These are phyloP conservation scores for Boletellus ananas DNA, from an alignment of 768 basidiomycete genomes.

Conservation along the genomic window DNA sequence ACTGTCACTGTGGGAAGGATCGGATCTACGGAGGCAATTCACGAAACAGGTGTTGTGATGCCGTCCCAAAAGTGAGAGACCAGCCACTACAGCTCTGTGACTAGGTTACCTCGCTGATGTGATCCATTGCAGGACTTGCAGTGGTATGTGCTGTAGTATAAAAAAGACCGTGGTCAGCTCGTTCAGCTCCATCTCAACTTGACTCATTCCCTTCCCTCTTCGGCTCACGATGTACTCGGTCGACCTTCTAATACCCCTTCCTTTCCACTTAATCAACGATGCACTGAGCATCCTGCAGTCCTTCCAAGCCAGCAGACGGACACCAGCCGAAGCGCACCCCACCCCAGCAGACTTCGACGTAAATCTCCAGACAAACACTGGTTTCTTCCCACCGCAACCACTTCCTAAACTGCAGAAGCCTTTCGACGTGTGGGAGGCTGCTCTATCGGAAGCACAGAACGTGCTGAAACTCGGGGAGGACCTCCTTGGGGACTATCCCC, in stretches of 20 bases:
- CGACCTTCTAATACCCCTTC: slow-evolving; percentile 47
- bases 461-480: slow-evolving; percentile 58
- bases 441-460: slow-evolving; percentile 50
- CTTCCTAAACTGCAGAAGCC: slow-evolving; percentile 50
- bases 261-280: slow-evolving; percentile 47
- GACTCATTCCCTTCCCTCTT: neutral
- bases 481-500: slow-evolving; percentile 42
- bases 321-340: slow-evolving; percentile 30
- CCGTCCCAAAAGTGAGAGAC: slow-evolving; percentile 24
- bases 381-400: slow-evolving; percentile 77
- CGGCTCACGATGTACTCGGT: slow-evolving; percentile 24
- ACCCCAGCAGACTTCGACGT: slow-evolving; percentile 52
- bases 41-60: slow-evolving; percentile 25
- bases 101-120: slow-evolving; percentile 34
- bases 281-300: slow-evolving; percentile 46
- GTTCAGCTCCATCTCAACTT: slow-evolving; percentile 6
- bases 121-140: slow-evolving; percentile 26
- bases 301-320: slow-evolving; percentile 33
- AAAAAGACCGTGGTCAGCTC: slow-evolving; percentile 14
- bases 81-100: slow-evolving; percentile 30
- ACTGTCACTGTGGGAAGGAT: slow-evolving; percentile 19
- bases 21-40: slow-evolving; percentile 23
- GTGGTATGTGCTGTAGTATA: slow-evolving; percentile 30
- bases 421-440: slow-evolving; percentile 71
- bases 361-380: slow-evolving; percentile 47